Percentiles rank a stretch among this genome's conserved stretches.
phyloP scores from a whole-genome alignment of 306 rosid species.

The Malus domestica region ASM211411v1 NC_041789.1:29492501-29493000 shows the following conservation, averaged over 20 bases:
- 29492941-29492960: slow-evolving; percentile 86
- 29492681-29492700: too few relatives aligned
- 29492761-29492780: neutral
- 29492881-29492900: slow-evolving; percentile 19
- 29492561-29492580: neutral
- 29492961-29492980: slow-evolving; percentile 91
- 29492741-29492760: neutral
- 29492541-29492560: neutral
- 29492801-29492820: neutral
- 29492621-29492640: too few relatives aligned
- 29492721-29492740: too few relatives aligned
- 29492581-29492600: neutral
- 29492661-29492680: too few relatives aligned
- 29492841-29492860: neutral
- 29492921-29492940: slow-evolving; percentile 87
- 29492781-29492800: neutral
- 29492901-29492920: slow-evolving; percentile 85
- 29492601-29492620: too few relatives aligned
- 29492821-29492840: slow-evolving; percentile 1
- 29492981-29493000: slow-evolving; percentile 96
- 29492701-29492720: too few relatives aligned
- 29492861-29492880: neutral
- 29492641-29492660: too few relatives aligned
- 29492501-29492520: neutral
- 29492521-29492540: neutral